Base-by-base conservation (phyloP, 768 basidiomycete species). In the Suillus spraguei region DNA sequence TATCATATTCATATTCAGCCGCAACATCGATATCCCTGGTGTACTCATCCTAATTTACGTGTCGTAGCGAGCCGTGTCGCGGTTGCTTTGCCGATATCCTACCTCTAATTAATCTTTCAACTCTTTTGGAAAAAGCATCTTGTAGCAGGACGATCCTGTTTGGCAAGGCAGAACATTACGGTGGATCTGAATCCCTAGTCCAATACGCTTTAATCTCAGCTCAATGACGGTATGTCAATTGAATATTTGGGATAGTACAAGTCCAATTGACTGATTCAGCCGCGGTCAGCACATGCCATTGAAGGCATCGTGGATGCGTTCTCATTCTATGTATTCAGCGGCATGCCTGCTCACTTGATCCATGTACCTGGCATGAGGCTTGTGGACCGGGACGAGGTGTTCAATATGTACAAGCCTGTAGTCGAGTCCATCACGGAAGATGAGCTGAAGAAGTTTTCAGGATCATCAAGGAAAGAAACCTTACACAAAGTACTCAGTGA, bases 311-410 rank as follows among this genome's bases (percentile, higher is more conserved):
- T 56, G n/a, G 24, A 56, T 42, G 63, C 32, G 17, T 55, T 35
- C 16, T 36, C 50, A 0, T 60, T 36, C 55, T 71, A 66, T 20
- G 62, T 68, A 24, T 52, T 64, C 35, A 72, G 70, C n/a, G 61
- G 65, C 20, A 55, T 70, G 33, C 70, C 71, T 32, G 49, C 69
- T 4, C 64, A 58, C 24, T 63, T 70, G 14, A 60, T 71, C 41
- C 58, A 62, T 36, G 60, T 70, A 38, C 46, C 54, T 28, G 69
- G 70, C 9, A 72, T 63, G 69, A 36, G 41, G 20, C 60, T 68
- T 13, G 46, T 70, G 2, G 60, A 59, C 6, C 62, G 66, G 35
- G 36, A 60, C 10, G 59, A 69, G 10, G 56, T 60, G 39, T 53
- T 35, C 56, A 42, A 46, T 7, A 50, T 33, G 7, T 60, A 61